Evolutionary conservation across 352 stramenopile genomes (phyloP).

Genomic region (Blastocystis sp.): DNA sequence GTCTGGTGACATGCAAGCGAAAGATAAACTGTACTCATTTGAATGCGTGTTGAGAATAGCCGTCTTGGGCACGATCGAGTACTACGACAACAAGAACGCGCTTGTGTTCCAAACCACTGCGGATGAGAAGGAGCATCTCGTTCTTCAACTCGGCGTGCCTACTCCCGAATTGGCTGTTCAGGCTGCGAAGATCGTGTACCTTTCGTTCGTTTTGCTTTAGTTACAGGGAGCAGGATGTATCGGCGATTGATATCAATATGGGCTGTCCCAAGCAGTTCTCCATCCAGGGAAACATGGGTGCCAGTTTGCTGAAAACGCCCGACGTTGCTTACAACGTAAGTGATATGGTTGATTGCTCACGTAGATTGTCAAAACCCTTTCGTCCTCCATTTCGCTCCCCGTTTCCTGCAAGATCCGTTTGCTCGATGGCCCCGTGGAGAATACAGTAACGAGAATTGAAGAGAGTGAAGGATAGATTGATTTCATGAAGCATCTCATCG

Average conservation of each 20-base stretch:
- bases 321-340: constrained; percentile 79
- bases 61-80: constrained; percentile 66
- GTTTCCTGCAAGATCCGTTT: constrained; percentile 86
- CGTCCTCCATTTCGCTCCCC: constrained; percentile 78
- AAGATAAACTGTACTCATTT: constrained; percentile 46
- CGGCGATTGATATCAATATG: constrained; percentile 89
- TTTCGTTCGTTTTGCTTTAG: not conserved
- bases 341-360: not conserved
- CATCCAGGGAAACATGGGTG: constrained; percentile 84
- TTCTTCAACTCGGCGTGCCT: constrained; percentile 64
- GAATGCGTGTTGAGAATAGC: not conserved
- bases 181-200: constrained; percentile 60
- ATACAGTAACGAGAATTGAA: constrained; percentile 4
- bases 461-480: constrained; percentile 55
- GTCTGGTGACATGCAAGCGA: constrained; percentile 39
- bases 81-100: constrained; percentile 60
- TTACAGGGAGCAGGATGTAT: constrained; percentile 77
- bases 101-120: constrained; percentile 58
- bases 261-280: constrained; percentile 89
- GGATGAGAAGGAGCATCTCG: constrained; percentile 65
- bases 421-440: constrained; percentile 75
- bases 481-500: constrained; percentile 68
- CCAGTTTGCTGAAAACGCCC: constrained; percentile 82
- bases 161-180: constrained; percentile 45
- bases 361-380: constrained; percentile 75